Evolutionary conservation across 2,329 filamentous ascomycete species (phyloP).

Genomic region (Microdochium paspali): DNA sequence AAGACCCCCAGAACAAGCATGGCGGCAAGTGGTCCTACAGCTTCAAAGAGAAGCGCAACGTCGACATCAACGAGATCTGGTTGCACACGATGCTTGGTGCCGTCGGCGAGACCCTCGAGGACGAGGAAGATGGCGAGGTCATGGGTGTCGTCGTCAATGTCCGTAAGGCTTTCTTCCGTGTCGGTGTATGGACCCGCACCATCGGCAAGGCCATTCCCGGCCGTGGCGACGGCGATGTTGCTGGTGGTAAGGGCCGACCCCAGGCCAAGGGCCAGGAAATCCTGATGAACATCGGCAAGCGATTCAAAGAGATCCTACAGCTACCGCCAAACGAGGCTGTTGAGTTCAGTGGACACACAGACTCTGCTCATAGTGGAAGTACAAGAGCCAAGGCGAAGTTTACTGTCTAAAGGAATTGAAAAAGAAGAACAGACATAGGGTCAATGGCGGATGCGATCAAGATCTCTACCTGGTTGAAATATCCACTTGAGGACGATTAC

Average conservation of each 20-base stretch:
- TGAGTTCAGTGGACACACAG: conserved; percentile 95
- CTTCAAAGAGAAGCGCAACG: conserved; percentile 89
- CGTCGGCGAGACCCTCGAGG: conserved; percentile 95
- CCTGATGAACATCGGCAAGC: conserved; percentile 72
- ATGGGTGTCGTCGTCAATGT: conserved; percentile 99
- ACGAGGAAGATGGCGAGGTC: conserved; percentile 88
- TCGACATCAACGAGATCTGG: conserved; percentile 94
- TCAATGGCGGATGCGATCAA: too few relatives aligned
- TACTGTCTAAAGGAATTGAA: conserved; percentile 63
- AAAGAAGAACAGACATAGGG: too few relatives aligned
- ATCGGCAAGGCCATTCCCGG: conserved; percentile 76
- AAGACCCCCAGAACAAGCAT: conserved; percentile 97
- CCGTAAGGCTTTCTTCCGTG: conserved; percentile 94
- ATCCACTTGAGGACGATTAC: not conserved
- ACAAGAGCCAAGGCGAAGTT: conserved; percentile 95
- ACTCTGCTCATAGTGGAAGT: conserved; percentile 85
- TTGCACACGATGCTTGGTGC: conserved; percentile 93
- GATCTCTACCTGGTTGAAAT: too few relatives aligned
- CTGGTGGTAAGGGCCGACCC: conserved; percentile 68
- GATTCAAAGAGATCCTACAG: conserved; percentile 88
- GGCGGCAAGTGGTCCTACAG: conserved; percentile 98
- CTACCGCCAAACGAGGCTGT: conserved; percentile 68
- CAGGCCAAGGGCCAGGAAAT: conserved; percentile 78
- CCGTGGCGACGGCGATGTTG: conserved; percentile 62
- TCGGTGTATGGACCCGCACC: conserved; percentile 94